These are phyloP conservation scores for Russula griseocarnosa DNA, from an alignment of 768 basidiomycete species.

Conservation along the genomic window DNA sequence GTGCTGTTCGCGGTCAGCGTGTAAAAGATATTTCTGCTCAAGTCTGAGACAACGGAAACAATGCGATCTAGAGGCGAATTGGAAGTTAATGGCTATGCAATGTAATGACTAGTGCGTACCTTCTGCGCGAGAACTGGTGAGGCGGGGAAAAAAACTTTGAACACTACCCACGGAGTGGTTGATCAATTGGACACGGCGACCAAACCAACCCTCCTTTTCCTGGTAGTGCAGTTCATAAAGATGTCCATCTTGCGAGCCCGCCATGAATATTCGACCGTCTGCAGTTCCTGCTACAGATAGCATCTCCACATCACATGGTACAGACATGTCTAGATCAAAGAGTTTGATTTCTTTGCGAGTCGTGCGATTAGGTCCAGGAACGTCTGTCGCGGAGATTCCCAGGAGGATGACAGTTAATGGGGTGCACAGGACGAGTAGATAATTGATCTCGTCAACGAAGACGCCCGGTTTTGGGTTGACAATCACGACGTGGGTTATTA, in stretches of 20 bases:
- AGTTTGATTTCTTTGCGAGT: slow-evolving; percentile 73
- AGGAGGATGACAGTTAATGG: slow-evolving; percentile 78
- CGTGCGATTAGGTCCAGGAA: slow-evolving; percentile 39
- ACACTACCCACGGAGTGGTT: slow-evolving; percentile 83
- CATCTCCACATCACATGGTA: slow-evolving; percentile 82
- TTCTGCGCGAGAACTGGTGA: slow-evolving; percentile 57
- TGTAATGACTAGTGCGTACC: slow-evolving; percentile 44
- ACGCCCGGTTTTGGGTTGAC: slow-evolving; percentile 81
- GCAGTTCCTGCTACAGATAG: slow-evolving; percentile 71
- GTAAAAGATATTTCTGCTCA: slow-evolving; percentile 68
- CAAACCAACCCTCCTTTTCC: slow-evolving; percentile 88
- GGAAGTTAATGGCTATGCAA: slow-evolving; percentile 9
- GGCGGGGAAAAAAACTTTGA: slow-evolving; percentile 73
- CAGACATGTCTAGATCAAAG: slow-evolving; percentile 82
- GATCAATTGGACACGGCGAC: slow-evolving; percentile 75
- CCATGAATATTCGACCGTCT: slow-evolving; percentile 90
- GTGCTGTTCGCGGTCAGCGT: slow-evolving; percentile 63
- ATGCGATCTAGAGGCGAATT: slow-evolving; percentile 57
- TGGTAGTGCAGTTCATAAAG: slow-evolving; percentile 93
- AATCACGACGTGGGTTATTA: slow-evolving; percentile 84
- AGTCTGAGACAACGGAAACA: slow-evolving; percentile 61
- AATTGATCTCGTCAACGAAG: slow-evolving; percentile 90
- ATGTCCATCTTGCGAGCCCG: slow-evolving; percentile 77
- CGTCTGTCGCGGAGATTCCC: slow-evolving; percentile 60
- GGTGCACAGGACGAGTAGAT: slow-evolving; percentile 86